These are phyloP conservation scores for Penicillium longicatenatum DNA, from an alignment of 495 filamentous ascomycete species.

Conservation along the genomic window DNA sequence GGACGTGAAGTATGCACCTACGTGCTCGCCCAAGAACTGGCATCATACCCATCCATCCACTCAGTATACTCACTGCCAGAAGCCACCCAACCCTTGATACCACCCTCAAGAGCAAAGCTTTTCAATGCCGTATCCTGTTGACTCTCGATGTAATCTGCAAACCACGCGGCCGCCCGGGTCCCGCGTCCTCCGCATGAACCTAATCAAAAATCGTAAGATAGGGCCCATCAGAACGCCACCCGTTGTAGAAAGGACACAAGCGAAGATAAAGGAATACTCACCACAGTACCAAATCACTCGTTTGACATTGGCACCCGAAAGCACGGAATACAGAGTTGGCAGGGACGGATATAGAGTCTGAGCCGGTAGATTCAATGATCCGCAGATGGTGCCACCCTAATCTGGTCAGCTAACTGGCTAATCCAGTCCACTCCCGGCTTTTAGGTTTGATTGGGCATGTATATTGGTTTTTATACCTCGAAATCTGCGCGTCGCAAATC, in stretches of 20 bases:
- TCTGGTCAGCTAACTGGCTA: background rate
- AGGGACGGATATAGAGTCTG: constrained; percentile 64
- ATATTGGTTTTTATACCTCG: constrained; percentile 44
- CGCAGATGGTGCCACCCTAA: constrained; percentile 68
- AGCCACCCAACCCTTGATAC: constrained; percentile 65
- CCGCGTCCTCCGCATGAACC: constrained; percentile 67
- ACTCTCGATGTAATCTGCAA: constrained; percentile 60
- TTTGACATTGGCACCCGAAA: constrained; percentile 49
- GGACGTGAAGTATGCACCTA: background rate
- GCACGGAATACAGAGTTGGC: constrained; percentile 56
- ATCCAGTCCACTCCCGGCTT: background rate
- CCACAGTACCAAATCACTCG: constrained; percentile 71
- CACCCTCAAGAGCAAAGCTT: constrained; percentile 59
- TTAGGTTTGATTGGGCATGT: background rate
- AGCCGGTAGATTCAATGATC: constrained; percentile 71
- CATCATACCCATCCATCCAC: constrained; percentile 62
- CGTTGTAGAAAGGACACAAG: background rate
- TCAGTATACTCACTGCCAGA: constrained; percentile 56
- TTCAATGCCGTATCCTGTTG: constrained; percentile 46
- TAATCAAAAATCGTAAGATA: constrained; percentile 25
- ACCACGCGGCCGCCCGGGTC: constrained; percentile 63
- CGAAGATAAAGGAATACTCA: constrained; percentile 34
- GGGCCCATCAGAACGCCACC: constrained; percentile 1
- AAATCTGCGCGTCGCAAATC: constrained; percentile 64
- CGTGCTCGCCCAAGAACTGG: constrained; percentile 44